Percentiles rank a stretch among this genome's conserved stretches.
Conservation (phyloP, 1,139 yeast genomes). For the Blastobotrys indianensis region DNA sequence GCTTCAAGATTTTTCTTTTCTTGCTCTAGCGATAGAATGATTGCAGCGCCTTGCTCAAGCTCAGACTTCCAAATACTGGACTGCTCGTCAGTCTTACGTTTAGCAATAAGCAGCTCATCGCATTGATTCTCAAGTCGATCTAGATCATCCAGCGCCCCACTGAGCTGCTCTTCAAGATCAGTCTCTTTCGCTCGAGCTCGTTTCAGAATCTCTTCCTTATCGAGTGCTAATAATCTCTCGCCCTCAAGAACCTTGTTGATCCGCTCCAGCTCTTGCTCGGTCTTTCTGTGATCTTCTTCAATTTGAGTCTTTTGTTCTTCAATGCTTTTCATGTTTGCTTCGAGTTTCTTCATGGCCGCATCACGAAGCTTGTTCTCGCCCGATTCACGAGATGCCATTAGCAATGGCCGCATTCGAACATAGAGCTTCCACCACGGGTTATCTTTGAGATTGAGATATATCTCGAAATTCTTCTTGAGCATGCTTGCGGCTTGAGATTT, state of each 20-base stretch:
- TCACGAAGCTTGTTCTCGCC: slow-evolving; percentile 51
- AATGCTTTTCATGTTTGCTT: slow-evolving; percentile 34
- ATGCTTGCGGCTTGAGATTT: slow-evolving; percentile 68
- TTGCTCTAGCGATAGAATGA: slow-evolving; percentile 31
- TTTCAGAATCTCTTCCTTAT: slow-evolving; percentile 41
- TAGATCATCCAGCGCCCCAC: slow-evolving; percentile 33
- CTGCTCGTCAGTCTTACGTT: slow-evolving; percentile 33
- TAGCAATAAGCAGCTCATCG: slow-evolving; percentile 34
- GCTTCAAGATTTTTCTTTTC: slow-evolving; percentile 29
- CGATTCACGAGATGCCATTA: slow-evolving; percentile 60
- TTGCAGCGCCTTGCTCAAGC: slow-evolving; percentile 32
- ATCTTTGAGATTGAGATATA: slow-evolving; percentile 46
- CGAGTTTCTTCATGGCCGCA: slow-evolving; percentile 54
- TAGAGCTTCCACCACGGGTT: slow-evolving; percentile 82
- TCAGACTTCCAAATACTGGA: slow-evolving; percentile 30
- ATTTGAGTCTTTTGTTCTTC: slow-evolving; percentile 34
- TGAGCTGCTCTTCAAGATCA: slow-evolving; percentile 37
- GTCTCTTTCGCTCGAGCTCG: slow-evolving; percentile 38
- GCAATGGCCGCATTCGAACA: slow-evolving; percentile 66
- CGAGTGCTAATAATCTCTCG: slow-evolving; percentile 39
- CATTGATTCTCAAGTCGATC: slow-evolving; percentile 37
- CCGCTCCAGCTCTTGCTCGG: slow-evolving; percentile 36
- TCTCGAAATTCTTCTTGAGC: slow-evolving; percentile 55
- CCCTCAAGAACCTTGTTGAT: slow-evolving; percentile 35
- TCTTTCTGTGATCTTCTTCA: slow-evolving; percentile 29